Conservation (phyloP, 2,329 filamentous ascomycete species). For the Aspergillus carbonarius region DNA sequence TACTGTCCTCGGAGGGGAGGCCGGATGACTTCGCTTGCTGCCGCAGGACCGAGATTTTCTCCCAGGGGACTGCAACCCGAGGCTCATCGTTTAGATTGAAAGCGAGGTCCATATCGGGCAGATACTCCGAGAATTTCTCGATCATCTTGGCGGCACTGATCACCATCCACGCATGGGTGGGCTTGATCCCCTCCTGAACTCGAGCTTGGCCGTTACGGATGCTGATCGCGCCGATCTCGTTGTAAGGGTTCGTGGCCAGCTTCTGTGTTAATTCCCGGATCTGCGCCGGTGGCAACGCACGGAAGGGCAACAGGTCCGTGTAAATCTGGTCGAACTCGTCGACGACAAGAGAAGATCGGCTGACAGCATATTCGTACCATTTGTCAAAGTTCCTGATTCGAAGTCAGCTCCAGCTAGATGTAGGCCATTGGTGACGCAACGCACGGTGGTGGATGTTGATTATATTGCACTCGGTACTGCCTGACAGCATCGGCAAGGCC, state of each 20-base stretch:
- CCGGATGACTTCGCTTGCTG: slow-evolving; percentile 24
- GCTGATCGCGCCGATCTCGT: slow-evolving; percentile 56
- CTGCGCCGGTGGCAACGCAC: slow-evolving; percentile 50
- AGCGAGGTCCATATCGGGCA: slow-evolving; percentile 64
- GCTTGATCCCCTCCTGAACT: slow-evolving; percentile 52
- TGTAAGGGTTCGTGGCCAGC: slow-evolving; percentile 54
- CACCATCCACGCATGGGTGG: slow-evolving; percentile 60
- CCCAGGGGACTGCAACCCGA: slow-evolving; percentile 56
- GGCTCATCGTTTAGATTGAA: slow-evolving; percentile 64
- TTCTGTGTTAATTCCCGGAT: slow-evolving; percentile 55
- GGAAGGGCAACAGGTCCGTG: slow-evolving; percentile 57
- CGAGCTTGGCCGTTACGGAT: slow-evolving; percentile 55
- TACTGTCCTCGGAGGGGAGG: slow-evolving; percentile 19
- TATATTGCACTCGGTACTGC: slow-evolving; percentile 54
- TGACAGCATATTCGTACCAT: slow-evolving; percentile 59
- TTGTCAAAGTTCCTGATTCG: slow-evolving; percentile 52
- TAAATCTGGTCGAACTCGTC: slow-evolving; percentile 63
- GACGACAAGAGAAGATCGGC: slow-evolving; percentile 53
- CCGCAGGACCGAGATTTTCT: slow-evolving; percentile 40
- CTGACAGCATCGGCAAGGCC: slow-evolving; percentile 51
- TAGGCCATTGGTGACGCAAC: slow-evolving; percentile 11
- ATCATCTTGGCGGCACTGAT: slow-evolving; percentile 56
- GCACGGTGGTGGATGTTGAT: slow-evolving; percentile 56
- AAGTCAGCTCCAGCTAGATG: slow-evolving; percentile 9
- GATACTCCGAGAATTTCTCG: slow-evolving; percentile 51